Conservation (phyloP, 1,284 basidiomycete species). For the Fomitopsis betulina region DNA sequence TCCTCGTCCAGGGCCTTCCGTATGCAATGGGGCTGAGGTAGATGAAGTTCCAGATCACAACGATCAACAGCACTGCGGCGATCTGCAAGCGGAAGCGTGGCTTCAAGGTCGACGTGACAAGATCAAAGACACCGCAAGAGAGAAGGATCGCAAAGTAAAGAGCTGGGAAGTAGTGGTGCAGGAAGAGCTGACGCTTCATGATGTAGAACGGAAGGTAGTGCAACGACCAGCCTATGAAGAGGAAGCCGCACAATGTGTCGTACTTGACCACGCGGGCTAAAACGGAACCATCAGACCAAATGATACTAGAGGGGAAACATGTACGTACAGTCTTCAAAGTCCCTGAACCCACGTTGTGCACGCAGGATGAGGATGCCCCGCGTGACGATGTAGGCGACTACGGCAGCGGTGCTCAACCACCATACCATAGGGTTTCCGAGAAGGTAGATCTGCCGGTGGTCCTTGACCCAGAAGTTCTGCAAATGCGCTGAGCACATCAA, state of each 20-base stretch:
- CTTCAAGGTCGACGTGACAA: constrained; percentile 74
- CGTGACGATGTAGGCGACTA: constrained; percentile 63
- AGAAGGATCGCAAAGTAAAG: constrained; percentile 92
- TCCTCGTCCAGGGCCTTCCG: constrained; percentile 83
- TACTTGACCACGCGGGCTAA: constrained; percentile 72
- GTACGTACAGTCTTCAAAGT: constrained; percentile 84
- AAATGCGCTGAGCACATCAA: background rate
- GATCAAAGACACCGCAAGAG: constrained; percentile 79
- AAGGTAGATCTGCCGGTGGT: constrained; percentile 92
- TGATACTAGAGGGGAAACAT: background rate
- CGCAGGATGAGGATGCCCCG: constrained; percentile 83
- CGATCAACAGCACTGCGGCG: constrained; percentile 64
- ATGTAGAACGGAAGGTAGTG: constrained; percentile 97
- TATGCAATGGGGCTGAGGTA: constrained; percentile 85
- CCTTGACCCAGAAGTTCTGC: constrained; percentile 98
- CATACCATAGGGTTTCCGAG: constrained; percentile 93
- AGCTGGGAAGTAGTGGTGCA: constrained; percentile 96
- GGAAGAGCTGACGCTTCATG: constrained; percentile 94
- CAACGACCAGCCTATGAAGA: constrained; percentile 89
- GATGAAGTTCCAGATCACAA: constrained; percentile 77
- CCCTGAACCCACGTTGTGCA: constrained; percentile 86
- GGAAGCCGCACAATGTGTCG: constrained; percentile 86
- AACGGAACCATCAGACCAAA: background rate
- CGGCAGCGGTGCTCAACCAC: constrained; percentile 78
- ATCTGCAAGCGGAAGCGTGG: constrained; percentile 79